phyloP scores from a whole-genome alignment of 352 stramenopile species.

The Globisporangium splendens region DNA sequence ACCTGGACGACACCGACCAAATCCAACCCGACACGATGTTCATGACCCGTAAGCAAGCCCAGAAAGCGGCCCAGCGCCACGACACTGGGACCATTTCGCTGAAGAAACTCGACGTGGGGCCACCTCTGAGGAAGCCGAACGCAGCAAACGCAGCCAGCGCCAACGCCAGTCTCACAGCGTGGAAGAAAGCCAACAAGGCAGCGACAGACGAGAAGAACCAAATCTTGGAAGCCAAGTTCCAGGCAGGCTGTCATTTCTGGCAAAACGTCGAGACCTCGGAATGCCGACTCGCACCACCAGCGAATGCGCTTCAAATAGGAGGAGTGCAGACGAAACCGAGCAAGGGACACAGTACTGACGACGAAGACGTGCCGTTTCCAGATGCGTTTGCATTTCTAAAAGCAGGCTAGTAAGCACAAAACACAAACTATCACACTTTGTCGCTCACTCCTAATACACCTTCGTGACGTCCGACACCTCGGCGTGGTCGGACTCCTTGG shows the following conservation, averaged over 20 bases:
- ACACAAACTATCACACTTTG: too few relatives aligned
- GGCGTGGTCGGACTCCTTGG: constrained; percentile 24
- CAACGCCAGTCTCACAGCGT: constrained; percentile 18
- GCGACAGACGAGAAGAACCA: constrained; percentile 29
- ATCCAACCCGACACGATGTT: constrained; percentile 60
- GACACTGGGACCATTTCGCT: constrained; percentile 36
- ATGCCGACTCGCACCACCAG: constrained; percentile 30
- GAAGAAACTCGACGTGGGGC: constrained; percentile 37
- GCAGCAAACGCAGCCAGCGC: constrained; percentile 9
- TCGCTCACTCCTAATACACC: constrained; percentile 47
- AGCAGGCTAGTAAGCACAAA: constrained; percentile 1
- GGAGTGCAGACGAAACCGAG: constrained; percentile 16
- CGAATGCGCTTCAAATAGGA: constrained; percentile 9
- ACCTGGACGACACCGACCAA: constrained; percentile 48
- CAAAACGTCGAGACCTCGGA: constrained; percentile 67
- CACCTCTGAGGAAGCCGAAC: constrained; percentile 16
- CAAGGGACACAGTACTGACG: constrained; percentile 8
- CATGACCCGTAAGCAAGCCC: constrained; percentile 71
- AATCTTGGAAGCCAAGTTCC: constrained; percentile 56
- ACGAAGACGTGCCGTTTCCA: constrained; percentile 50
- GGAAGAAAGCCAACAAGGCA: constrained; percentile 39
- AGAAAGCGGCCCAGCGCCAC: constrained; percentile 59
- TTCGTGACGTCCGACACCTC: constrained; percentile 67
- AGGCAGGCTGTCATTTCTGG: constrained; percentile 77
- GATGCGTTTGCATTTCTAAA: constrained; percentile 66